Evolutionary conservation across 179 eudicot species (phyloP).

Genomic region (Spergularia azorica): DNA sequence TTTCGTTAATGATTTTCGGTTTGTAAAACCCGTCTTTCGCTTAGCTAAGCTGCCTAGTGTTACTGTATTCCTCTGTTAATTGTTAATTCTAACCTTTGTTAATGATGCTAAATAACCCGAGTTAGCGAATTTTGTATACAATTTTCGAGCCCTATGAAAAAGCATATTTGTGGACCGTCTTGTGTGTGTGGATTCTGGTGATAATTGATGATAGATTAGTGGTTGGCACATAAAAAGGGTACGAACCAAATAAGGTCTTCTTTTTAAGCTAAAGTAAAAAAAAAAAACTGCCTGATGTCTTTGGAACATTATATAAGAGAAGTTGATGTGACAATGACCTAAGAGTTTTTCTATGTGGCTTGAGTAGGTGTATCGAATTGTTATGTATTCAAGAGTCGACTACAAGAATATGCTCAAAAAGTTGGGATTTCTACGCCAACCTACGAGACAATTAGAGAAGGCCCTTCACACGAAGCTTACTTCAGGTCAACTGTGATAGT

Average conservation of each 20-base stretch:
- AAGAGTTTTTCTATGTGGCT: slow-evolving; percentile 1
- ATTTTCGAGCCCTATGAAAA: too few relatives aligned
- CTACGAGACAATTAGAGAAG: slow-evolving; percentile 86
- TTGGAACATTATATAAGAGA: not conserved
- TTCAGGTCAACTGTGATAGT: slow-evolving; percentile 85
- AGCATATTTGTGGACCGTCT: too few relatives aligned
- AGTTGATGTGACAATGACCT: not conserved
- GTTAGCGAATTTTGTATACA: too few relatives aligned
- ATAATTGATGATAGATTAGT: too few relatives aligned
- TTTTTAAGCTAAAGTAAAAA: too few relatives aligned
- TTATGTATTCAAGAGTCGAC: slow-evolving; percentile 89
- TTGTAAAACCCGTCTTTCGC: not conserved
- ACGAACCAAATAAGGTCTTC: too few relatives aligned
- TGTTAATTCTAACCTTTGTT: too few relatives aligned
- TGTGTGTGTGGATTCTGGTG: too few relatives aligned
- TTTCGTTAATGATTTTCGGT: not conserved
- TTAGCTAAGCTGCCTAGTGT: not conserved
- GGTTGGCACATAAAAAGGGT: too few relatives aligned
- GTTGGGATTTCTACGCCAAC: slow-evolving; percentile 71
- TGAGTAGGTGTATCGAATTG: slow-evolving; percentile 72
- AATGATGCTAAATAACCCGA: too few relatives aligned
- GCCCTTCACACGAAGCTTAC: slow-evolving; percentile 87
- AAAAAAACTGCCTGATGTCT: too few relatives aligned
- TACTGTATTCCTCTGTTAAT: too few relatives aligned
- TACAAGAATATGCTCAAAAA: slow-evolving; percentile 92